phyloP scores from a whole-genome alignment of 116 monocot genomes.

The Trichopus zeylanicus region DNA sequence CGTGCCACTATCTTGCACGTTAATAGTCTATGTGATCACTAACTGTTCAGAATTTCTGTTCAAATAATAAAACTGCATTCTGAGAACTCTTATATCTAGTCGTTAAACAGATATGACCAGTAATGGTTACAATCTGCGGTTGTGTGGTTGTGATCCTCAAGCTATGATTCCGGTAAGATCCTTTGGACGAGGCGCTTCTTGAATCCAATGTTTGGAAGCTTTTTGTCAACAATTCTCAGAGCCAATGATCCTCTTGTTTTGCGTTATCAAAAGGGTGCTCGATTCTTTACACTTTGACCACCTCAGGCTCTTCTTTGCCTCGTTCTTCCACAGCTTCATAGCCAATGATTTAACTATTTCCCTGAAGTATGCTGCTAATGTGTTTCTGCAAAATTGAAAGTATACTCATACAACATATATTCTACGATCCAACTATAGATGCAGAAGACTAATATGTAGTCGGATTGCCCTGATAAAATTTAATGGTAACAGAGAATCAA shows the following conservation, averaged over 20 bases:
- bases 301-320: slow-evolving; percentile 32
- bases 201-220: too few relatives aligned
- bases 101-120: too few relatives aligned
- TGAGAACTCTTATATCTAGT: too few relatives aligned
- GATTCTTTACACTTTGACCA: slow-evolving; percentile 57
- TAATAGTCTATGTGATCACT: too few relatives aligned
- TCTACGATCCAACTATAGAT: background rate
- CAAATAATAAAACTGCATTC: too few relatives aligned
- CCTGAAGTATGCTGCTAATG: slow-evolving; percentile 45
- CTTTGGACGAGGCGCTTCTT: too few relatives aligned
- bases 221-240: too few relatives aligned
- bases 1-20: too few relatives aligned
- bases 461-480: background rate
- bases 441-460: background rate
- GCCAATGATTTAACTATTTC: slow-evolving; percentile 29
- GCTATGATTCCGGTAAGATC: too few relatives aligned
- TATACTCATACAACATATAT: background rate
- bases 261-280: slow-evolving; percentile 24
- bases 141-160: too few relatives aligned
- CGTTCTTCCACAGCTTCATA: slow-evolving; percentile 47
- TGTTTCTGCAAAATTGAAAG: slow-evolving; percentile 34
- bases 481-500: background rate
- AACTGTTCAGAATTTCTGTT: too few relatives aligned
- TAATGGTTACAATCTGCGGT: too few relatives aligned
- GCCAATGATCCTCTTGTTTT: slow-evolving; percentile 43